Percentiles rank a stretch among this genome's conserved stretches.
Conservation (phyloP, 345 rosid species). For the Syzygium jambos region DNA sequence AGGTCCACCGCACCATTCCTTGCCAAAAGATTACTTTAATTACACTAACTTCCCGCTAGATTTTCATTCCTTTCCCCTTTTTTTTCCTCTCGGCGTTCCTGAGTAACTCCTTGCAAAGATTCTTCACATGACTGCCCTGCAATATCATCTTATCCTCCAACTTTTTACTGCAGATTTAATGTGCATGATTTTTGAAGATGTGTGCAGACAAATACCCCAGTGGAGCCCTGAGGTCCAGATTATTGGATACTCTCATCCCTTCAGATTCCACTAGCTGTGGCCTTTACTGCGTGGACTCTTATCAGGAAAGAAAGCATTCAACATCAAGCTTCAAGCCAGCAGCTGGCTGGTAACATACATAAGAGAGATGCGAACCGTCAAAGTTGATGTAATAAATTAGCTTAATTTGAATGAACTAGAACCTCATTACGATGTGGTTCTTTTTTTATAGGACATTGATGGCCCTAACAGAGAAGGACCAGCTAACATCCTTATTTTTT, state of each 20-base stretch:
- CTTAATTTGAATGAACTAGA: neutral
- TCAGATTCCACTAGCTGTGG: conserved; percentile 72
- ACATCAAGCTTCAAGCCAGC: conserved; percentile 16
- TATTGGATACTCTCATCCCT: conserved; percentile 65
- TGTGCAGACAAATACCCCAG: conserved; percentile 49
- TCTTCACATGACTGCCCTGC: neutral
- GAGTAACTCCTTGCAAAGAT: neutral
- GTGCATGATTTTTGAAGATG: neutral
- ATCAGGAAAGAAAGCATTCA: conserved; percentile 23
- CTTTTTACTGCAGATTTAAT: neutral
- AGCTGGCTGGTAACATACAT: conserved; percentile 4
- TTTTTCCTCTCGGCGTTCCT: neutral
- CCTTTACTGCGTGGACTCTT: conserved; percentile 58
- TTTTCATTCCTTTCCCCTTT: neutral
- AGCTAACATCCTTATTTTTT: conserved; percentile 31
- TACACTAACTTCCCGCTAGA: neutral
- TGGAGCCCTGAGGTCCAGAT: conserved; percentile 55
- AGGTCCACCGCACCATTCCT: neutral
- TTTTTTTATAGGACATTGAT: conserved; percentile 22
- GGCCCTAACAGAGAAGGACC: conserved; percentile 9
- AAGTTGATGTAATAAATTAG: neutral
- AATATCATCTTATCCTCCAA: neutral
- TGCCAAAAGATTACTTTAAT: neutral
- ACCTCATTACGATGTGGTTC: neutral
- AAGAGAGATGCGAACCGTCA: neutral